These are phyloP conservation scores for Pseudogymnoascus sp. DNA, from an alignment of 2,329 filamentous ascomycete species.

Conservation along the genomic window DNA sequence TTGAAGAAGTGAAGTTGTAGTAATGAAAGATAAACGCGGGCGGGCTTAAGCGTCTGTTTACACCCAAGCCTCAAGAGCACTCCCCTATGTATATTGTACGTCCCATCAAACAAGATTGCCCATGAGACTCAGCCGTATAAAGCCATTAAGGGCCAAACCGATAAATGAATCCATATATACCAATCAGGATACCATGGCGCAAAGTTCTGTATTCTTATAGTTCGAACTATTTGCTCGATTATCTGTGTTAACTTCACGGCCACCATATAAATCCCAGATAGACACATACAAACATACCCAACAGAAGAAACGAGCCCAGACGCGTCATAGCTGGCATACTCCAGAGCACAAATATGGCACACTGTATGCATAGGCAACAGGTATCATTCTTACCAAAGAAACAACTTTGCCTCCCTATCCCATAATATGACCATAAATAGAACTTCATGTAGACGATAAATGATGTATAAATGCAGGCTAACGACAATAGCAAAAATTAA, in stretches of 20 bases:
- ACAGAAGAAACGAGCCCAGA: too few relatives aligned
- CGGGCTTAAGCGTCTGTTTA: background rate
- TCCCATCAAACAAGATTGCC: background rate
- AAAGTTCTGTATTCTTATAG: background rate
- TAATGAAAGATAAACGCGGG: background rate
- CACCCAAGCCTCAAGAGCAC: background rate
- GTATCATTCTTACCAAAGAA: background rate
- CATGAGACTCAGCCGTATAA: background rate
- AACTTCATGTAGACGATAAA: background rate
- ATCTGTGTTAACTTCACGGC: background rate
- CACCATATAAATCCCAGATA: background rate
- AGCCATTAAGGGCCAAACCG: too few relatives aligned
- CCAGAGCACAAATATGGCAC: background rate
- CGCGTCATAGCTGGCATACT: background rate
- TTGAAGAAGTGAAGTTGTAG: background rate
- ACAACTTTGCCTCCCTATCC: background rate
- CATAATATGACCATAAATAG: background rate
- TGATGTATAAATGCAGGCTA: background rate
- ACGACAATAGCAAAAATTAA: background rate
- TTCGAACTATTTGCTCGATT: background rate
- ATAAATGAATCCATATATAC: background rate
- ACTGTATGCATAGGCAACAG: background rate
- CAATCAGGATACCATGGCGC: too few relatives aligned
- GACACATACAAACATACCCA: too few relatives aligned
- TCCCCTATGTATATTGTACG: background rate